Percentiles rank a stretch among this genome's conserved stretches.
phyloP scores from a whole-genome alignment of 805 yeast genomes.

The Candida caryicola region DNA sequence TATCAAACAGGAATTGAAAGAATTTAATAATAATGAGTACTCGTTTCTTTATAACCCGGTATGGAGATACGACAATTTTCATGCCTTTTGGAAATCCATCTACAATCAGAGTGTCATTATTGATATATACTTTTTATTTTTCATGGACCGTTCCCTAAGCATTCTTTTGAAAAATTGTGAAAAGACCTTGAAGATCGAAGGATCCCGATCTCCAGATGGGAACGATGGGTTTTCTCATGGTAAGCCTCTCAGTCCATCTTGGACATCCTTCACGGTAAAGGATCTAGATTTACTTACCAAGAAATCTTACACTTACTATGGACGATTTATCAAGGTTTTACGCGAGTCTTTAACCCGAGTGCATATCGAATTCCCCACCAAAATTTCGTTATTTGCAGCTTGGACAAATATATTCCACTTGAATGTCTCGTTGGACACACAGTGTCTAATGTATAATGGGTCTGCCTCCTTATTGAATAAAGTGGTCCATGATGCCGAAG shows the following conservation, averaged over 20 bases:
- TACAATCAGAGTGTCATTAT: slow-evolving; percentile 27
- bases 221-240: slow-evolving; percentile 1
- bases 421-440: slow-evolving; percentile 31
- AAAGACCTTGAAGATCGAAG: slow-evolving; percentile 7
- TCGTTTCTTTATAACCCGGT: slow-evolving; percentile 19
- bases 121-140: slow-evolving; percentile 32
- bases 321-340: slow-evolving; percentile 32
- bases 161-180: slow-evolving; percentile 19
- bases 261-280: slow-evolving; percentile 25
- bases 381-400: slow-evolving; percentile 35
- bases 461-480: slow-evolving; percentile 30
- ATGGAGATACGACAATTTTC: slow-evolving; percentile 21
- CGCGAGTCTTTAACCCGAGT: slow-evolving; percentile 28
- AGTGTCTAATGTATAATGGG: slow-evolving; percentile 33
- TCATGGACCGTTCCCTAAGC: slow-evolving; percentile 37
- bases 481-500: slow-evolving; percentile 19
- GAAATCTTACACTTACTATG: slow-evolving; percentile 34
- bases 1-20: slow-evolving; percentile 11
- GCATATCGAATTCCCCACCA: slow-evolving; percentile 36
- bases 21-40: slow-evolving; percentile 14
- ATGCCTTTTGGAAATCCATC: slow-evolving; percentile 30
- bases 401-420: slow-evolving; percentile 35
- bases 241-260: not conserved
- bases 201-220: slow-evolving; percentile 1
- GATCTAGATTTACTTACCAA: slow-evolving; percentile 29